Percentiles rank a stretch among this genome's conserved stretches.
Evolutionary conservation across 495 filamentous ascomycete species (phyloP).

Genomic region (Bathelium albidoporum): DNA sequence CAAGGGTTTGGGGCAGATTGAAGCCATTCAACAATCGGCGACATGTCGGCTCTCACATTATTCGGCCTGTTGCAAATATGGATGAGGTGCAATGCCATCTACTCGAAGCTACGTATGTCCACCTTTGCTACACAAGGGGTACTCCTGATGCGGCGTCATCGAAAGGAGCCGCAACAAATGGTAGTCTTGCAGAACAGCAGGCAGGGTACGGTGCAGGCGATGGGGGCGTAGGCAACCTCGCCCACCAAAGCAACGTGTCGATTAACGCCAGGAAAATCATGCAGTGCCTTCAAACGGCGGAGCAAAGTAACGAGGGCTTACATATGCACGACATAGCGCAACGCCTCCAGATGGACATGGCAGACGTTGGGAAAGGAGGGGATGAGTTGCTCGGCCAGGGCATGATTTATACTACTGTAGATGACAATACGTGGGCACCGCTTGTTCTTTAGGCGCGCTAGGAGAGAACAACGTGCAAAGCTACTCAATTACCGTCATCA

Average conservation of each 20-base stretch:
- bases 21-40: constrained; percentile 69
- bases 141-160: constrained; percentile 35
- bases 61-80: constrained; percentile 67
- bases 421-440: constrained; percentile 52
- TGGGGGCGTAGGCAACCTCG: constrained; percentile 16
- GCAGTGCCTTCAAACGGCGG: constrained; percentile 48
- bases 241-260: constrained; percentile 40
- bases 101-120: constrained; percentile 77
- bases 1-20: constrained; percentile 69
- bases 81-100: constrained; percentile 89
- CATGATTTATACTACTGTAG: constrained; percentile 78
- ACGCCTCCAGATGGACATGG: constrained; percentile 47
- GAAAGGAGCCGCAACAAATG: constrained; percentile 25
- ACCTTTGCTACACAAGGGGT: constrained; percentile 78
- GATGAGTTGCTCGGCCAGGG: constrained; percentile 66
- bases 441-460: neutral
- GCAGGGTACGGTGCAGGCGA: constrained; percentile 30
- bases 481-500: neutral
- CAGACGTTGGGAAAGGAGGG: constrained; percentile 61
- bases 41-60: constrained; percentile 68
- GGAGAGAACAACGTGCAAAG: neutral
- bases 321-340: constrained; percentile 65
- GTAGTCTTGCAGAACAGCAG: constrained; percentile 27
- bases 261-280: constrained; percentile 55
- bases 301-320: constrained; percentile 67